These are phyloP conservation scores for Cudoniella acicularis DNA, from an alignment of 495 filamentous ascomycete species.

Conservation along the genomic window DNA sequence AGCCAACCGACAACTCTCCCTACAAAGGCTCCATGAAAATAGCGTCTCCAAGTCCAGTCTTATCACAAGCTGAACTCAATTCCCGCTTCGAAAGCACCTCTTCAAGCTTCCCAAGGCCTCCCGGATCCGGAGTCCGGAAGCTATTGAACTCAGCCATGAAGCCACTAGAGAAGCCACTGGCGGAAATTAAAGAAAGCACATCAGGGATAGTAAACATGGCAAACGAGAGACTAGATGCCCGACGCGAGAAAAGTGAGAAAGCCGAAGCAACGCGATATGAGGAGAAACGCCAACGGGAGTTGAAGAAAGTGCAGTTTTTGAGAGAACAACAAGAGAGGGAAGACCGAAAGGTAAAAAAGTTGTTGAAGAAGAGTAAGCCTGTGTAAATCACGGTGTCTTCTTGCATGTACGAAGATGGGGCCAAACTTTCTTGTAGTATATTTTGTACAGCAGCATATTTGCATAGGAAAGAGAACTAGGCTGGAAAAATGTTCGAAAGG, in stretches of 20 bases:
- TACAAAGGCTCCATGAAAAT: conserved; percentile 24
- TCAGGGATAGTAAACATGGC: conserved; percentile 25
- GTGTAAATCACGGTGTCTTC: no score
- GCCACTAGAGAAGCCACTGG: neutral
- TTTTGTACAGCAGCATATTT: neutral
- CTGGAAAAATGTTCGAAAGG: no score
- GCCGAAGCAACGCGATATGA: conserved; percentile 42
- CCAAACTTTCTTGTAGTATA: neutral
- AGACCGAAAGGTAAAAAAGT: conserved; percentile 8
- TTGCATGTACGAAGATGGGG: no score
- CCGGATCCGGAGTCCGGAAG: neutral
- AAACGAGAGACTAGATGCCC: conserved; percentile 34
- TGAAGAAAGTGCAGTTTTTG: conserved; percentile 37
- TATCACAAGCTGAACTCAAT: conserved; percentile 21
- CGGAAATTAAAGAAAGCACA: conserved; percentile 13
- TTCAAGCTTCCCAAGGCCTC: neutral
- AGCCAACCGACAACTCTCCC: neutral
- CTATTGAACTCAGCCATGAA: neutral
- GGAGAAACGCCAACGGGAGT: conserved; percentile 39
- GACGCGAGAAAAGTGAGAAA: conserved; percentile 24
- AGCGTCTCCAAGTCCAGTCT: conserved; percentile 27
- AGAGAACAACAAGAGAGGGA: conserved; percentile 17
- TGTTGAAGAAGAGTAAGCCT: neutral
- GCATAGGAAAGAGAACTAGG: neutral
- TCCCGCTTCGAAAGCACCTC: conserved; percentile 5